A percentile compares a stretch with the other conserved stretches of the same genome.
These are phyloP conservation scores for Clavariopsis aquatica DNA, from an alignment of 495 filamentous ascomycete genomes.

Conservation along the genomic window DNA sequence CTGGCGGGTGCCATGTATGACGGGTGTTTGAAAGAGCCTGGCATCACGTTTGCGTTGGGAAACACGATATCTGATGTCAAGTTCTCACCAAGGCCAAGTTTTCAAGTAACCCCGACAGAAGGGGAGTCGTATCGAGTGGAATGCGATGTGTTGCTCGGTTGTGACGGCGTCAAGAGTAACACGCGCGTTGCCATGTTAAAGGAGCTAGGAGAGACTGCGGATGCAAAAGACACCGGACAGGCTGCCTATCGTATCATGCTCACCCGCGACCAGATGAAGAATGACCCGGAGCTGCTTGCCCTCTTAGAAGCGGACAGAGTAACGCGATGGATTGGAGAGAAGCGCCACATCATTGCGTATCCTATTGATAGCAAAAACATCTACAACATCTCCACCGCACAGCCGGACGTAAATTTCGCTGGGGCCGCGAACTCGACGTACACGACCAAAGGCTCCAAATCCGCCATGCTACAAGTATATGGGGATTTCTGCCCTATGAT, in stretches of 20 bases:
- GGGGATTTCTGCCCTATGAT: constrained; percentile 71
- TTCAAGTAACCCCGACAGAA: constrained; percentile 60
- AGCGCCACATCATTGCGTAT: constrained; percentile 82
- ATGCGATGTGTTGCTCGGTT: constrained; percentile 69
- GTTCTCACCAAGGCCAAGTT: constrained; percentile 55
- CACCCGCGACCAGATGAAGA: constrained; percentile 62
- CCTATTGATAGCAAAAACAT: constrained; percentile 71
- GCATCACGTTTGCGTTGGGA: constrained; percentile 71
- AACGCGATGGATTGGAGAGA: constrained; percentile 76
- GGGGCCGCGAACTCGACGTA: constrained; percentile 72
- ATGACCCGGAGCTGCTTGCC: constrained; percentile 66
- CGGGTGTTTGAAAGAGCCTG: constrained; percentile 62
- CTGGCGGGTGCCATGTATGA: constrained; percentile 69
- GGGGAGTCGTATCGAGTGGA: constrained; percentile 56
- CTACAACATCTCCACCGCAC: constrained; percentile 76
- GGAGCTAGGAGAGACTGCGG: constrained; percentile 53
- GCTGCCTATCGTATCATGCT: constrained; percentile 88
- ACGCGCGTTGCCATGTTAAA: constrained; percentile 58
- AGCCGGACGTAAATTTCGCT: constrained; percentile 74
- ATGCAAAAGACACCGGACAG: constrained; percentile 71
- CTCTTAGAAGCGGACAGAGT: constrained; percentile 68
- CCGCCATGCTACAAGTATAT: constrained; percentile 66
- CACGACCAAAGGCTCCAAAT: constrained; percentile 71
- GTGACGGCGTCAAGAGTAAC: constrained; percentile 72
- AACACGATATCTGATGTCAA: constrained; percentile 55